Conservation (phyloP, 2,329 filamentous ascomycete species). For the Aspergillus glaucus region DNA sequence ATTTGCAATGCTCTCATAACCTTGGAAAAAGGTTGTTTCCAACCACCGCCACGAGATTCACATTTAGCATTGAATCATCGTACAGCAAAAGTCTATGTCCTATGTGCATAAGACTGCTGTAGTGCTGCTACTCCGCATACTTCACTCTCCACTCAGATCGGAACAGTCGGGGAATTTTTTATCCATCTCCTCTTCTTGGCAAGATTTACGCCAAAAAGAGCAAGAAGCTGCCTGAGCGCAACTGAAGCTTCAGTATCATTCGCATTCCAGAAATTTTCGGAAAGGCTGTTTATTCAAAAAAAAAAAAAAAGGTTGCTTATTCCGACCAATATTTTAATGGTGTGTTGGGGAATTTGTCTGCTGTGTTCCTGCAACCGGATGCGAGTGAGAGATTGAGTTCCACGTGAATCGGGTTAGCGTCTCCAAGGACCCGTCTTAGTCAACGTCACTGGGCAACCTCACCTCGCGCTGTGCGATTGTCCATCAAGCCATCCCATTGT, state of each 20-base stretch:
- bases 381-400: slow-evolving; percentile 17
- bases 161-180: slow-evolving; percentile 7
- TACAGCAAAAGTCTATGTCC: background rate
- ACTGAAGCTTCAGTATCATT: background rate
- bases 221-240: background rate
- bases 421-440: slow-evolving; percentile 18
- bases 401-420: slow-evolving; percentile 20
- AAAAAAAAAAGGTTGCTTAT: too few relatives aligned
- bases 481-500: slow-evolving; percentile 8
- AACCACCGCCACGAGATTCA: too few relatives aligned
- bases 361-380: background rate
- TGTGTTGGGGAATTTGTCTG: background rate
- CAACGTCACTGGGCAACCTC: slow-evolving; percentile 32
- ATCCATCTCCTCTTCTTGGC: slow-evolving; percentile 16
- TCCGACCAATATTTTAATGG: too few relatives aligned
- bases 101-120: background rate
- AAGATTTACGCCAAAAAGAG: slow-evolving; percentile 8
- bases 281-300: too few relatives aligned
- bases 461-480: slow-evolving; percentile 14
- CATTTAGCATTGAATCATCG: too few relatives aligned
- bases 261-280: background rate
- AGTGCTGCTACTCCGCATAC: slow-evolving; percentile 11
- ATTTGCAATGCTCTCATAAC: slow-evolving; percentile 1
- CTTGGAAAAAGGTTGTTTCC: too few relatives aligned
- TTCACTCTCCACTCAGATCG: slow-evolving; percentile 11